Base-by-base conservation (phyloP, 768 basidiomycete species). In the Cystoderma amianthinum region DNA sequence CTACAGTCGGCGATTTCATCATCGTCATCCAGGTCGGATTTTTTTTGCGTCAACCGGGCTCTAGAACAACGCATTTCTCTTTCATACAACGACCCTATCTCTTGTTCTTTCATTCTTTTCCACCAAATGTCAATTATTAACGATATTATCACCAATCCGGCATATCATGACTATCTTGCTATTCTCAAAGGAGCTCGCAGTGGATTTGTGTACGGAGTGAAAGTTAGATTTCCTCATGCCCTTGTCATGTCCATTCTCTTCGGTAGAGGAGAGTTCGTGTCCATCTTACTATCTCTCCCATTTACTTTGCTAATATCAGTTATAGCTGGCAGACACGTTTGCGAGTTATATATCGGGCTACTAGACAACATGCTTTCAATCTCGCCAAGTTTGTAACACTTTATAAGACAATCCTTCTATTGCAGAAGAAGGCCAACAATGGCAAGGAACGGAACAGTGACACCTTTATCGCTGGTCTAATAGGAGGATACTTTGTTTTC, bases 191-290 rank as follows among this genome's bases (percentile, higher is more conserved):
- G 96, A 33, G 88, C 91, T 22, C 76, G 90, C 32, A 92, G 92
- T 56, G 91, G 91, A 3, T 76, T 91, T 45, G 85, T 92, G 6
- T 93, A 92, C 51, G 90, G 90, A 25, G 85, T 84, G 51, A 91
- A 92, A 64, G 85, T 95, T 47, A 70, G 92, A 32, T 94, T 95
- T 53, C 95, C 95, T 28, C 95, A 98, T 74, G 95, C 95, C 1
- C 68, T 98, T 20, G 84, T 98, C 38, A 97, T 97, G 94, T 86
- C 92, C 17, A 76, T 96, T 45, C 69, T 98, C 32, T 98, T 97
- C 55, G 91, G 92, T 22, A 76, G 84, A 36, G 92, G 92, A 67
- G 78, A 87, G 91, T 96, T 51, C 60, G 90, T 78, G 3, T 46
- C 41, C 30, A n/a, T n/a, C 32, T 30, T 19, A 12, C 22, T 11